Evolutionary conservation across 257 asterid species (phyloP).

Genomic region (Solanum bulbocastanum): DNA sequence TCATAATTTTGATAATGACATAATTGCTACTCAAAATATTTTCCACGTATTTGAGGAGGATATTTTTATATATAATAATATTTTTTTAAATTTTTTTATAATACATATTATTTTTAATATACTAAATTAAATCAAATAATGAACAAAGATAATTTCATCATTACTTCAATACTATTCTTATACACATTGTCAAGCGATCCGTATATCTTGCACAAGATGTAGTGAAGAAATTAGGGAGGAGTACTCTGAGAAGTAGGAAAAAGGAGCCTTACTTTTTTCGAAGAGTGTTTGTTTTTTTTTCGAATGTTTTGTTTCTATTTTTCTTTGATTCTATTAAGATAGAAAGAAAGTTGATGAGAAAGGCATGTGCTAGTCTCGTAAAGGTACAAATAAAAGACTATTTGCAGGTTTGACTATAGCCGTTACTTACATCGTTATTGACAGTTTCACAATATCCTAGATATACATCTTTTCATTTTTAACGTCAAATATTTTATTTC

Average conservation of each 20-base stretch:
- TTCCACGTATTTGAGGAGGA: no score
- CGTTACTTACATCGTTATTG: background rate
- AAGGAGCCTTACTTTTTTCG: background rate
- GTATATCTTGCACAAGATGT: no score
- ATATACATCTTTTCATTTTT: background rate
- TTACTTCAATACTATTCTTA: no score
- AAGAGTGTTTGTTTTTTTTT: conserved; percentile 5
- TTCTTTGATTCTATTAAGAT: background rate
- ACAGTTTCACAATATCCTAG: background rate
- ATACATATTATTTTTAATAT: no score
- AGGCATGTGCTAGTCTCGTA: conserved; percentile 9
- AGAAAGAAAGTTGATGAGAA: background rate
- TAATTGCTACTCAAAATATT: no score
- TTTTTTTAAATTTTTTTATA: no score
- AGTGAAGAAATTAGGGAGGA: no score
- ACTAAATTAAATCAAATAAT: no score
- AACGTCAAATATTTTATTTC: background rate
- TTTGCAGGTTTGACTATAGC: conserved; percentile 14
- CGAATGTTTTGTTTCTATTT: conserved; percentile 15
- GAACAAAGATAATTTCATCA: no score
- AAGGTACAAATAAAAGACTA: background rate
- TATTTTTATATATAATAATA: no score
- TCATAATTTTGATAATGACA: no score
- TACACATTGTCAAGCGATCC: no score
- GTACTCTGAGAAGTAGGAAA: conserved; percentile 21